phyloP scores from a whole-genome alignment of 2,329 filamentous ascomycete genomes.

The Orbilia blumenaviensis region DNA sequence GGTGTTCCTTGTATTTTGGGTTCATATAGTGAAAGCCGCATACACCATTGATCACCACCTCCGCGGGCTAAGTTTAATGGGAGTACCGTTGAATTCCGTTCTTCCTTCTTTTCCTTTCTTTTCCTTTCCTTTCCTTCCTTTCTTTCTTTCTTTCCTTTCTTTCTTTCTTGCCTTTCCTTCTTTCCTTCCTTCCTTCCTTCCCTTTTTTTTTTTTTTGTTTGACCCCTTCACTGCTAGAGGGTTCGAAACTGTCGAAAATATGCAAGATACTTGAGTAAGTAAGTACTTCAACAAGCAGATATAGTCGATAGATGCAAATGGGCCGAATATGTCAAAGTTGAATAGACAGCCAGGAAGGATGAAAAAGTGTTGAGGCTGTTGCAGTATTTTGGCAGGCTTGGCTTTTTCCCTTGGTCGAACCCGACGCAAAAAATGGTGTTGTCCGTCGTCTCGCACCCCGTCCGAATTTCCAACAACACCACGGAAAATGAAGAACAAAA shows the following conservation, averaged over 20 bases:
- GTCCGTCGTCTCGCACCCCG: not conserved
- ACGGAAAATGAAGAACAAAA: not conserved
- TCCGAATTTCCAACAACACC: conserved; percentile 1
- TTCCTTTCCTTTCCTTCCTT: conserved; percentile 3
- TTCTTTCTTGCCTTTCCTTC: conserved; percentile 25
- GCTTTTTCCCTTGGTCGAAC: not conserved
- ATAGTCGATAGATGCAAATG: too few relatives aligned
- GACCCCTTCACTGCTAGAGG: too few relatives aligned
- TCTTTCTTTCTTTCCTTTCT: not conserved
- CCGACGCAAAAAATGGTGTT: not conserved
- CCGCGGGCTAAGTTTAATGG: conserved; percentile 29
- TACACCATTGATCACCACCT: conserved; percentile 50
- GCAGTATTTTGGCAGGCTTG: conserved; percentile 7
- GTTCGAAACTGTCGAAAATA: too few relatives aligned
- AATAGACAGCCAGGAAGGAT: not conserved
- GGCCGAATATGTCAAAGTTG: too few relatives aligned
- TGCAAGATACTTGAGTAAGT: not conserved
- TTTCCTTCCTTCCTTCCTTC: not conserved
- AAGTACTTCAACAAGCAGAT: too few relatives aligned
- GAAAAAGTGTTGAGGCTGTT: conserved; percentile 4
- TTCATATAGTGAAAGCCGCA: not conserved
- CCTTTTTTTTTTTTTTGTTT: conserved; percentile 10
- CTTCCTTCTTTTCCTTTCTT: conserved; percentile 10
- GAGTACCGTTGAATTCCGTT: not conserved
- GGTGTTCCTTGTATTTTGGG: not conserved